Percentiles rank a stretch among this genome's conserved stretches.
phyloP scores from a whole-genome alignment of 148 eudicot genomes.

The Camellia granthamiana region DNA sequence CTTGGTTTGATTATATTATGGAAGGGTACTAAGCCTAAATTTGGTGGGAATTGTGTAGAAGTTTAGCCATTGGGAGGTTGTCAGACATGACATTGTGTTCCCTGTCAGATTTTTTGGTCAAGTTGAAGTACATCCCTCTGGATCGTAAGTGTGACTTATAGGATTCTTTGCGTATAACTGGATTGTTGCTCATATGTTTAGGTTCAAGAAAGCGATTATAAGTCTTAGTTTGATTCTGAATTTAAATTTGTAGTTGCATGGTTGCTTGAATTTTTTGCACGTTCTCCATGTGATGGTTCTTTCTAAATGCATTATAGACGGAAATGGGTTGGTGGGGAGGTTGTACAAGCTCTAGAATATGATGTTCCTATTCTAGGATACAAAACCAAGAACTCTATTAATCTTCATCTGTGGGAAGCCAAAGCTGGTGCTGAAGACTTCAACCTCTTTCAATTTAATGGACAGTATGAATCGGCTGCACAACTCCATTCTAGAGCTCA shows the following conservation, averaged over 20 bases:
- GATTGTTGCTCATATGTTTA: neutral
- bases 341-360: constrained; percentile 87
- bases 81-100: constrained; percentile 84
- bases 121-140: constrained; percentile 71
- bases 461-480: constrained; percentile 83
- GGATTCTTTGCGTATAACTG: neutral
- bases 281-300: neutral
- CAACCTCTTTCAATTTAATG: constrained; percentile 85
- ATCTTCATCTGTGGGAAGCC: constrained; percentile 99
- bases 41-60: constrained; percentile 48
- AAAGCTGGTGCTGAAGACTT: constrained; percentile 84
- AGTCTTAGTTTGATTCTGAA: neutral
- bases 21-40: constrained; percentile 11
- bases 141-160: constrained; percentile 64
- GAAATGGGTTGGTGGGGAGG: constrained; percentile 91
- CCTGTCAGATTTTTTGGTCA: constrained; percentile 93
- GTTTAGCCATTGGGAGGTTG: constrained; percentile 98
- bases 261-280: neutral
- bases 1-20: neutral
- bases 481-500: constrained; percentile 89
- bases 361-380: constrained; percentile 99
- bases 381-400: constrained; percentile 89
- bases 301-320: constrained; percentile 46
- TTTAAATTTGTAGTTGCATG: neutral
- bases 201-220: neutral